Conservation (phyloP, 1,284 basidiomycete genomes). For the Vanrija humicola region DNA sequence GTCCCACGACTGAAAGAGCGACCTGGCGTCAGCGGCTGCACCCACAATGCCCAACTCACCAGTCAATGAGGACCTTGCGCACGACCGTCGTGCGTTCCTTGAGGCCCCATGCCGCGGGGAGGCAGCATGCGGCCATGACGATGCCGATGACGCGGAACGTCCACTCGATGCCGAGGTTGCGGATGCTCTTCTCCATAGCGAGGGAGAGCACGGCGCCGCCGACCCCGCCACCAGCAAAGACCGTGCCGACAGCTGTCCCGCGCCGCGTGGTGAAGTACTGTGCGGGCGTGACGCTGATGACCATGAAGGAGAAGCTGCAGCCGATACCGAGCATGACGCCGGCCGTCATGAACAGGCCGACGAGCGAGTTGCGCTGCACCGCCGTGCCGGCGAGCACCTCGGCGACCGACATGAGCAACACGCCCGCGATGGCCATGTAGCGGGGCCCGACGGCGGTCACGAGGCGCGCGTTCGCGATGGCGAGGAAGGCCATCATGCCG, state of each 20-base stretch:
- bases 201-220: slow-evolving; percentile 41
- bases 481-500: slow-evolving; percentile 30
- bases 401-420: slow-evolving; percentile 23
- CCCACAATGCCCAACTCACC: background rate
- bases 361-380: slow-evolving; percentile 15
- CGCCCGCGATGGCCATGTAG: slow-evolving; percentile 26
- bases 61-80: slow-evolving; percentile 6
- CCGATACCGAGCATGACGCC: slow-evolving; percentile 28
- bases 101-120: slow-evolving; percentile 13
- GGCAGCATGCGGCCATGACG: slow-evolving; percentile 1
- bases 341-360: slow-evolving; percentile 23
- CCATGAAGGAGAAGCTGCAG: slow-evolving; percentile 26
- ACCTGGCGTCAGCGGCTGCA: slow-evolving; percentile 19
- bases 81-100: slow-evolving; percentile 1
- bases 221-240: slow-evolving; percentile 39
- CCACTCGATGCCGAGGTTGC: slow-evolving; percentile 25
- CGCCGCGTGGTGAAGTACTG: slow-evolving; percentile 38
- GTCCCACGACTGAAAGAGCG: slow-evolving; percentile 29
- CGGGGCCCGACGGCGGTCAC: slow-evolving; percentile 32
- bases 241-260: slow-evolving; percentile 40
- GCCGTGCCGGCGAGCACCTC: slow-evolving; percentile 32
- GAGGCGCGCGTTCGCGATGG: slow-evolving; percentile 34
- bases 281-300: slow-evolving; percentile 14
- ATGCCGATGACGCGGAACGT: slow-evolving; percentile 14
- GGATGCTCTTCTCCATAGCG: slow-evolving; percentile 28